Base-by-base conservation (phyloP, 345 rosid genomes). In the Salix exigua region DNA sequence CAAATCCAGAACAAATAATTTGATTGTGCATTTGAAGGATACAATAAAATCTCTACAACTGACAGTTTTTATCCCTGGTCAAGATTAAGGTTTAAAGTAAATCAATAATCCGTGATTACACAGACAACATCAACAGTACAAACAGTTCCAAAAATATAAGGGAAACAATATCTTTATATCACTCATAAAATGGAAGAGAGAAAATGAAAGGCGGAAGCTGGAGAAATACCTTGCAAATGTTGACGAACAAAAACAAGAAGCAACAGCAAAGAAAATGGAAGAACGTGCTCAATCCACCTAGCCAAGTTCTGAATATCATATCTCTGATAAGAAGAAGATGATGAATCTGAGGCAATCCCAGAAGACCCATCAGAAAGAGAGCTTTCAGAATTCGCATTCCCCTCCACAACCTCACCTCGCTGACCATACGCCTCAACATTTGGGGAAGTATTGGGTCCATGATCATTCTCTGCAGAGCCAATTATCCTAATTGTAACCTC, bases 261-360 rank as follows among this genome's bases (percentile, higher is more conserved):
- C 51, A 87, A 76, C 4, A 90, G 81, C 85, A 90, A 76, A 11
- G 88, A 81, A 77, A 90, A 88, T 0, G 92, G 90, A 63, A 88
- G 87, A 71, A 86, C 64, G 51, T 88, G 91, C 78, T 90, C 90
- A 68, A 88, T 72, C 88, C 91, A 87, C 72, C 90, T 80, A 14
- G 90, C 87, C 44, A 81, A 62, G 13, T 81, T 84, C 79, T 86
- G 94, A 28, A 90, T 78, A 76, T 87, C 88, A 55, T 86, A 86
- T 81, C 87, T 85, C 81, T 86, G 92, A 66, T 83, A 73, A 72
- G 84, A 65, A 42, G 83, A 31, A 10, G 76, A 21, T 9, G 65
- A 66, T 14, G 76, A 17, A 17, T 46, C 77, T 11, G 31, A 6
- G 7, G 70, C 25, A 28, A 30, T 80, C 71, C 74, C 81, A 37